Evolutionary conservation across 2,329 filamentous ascomycete species (phyloP).

Genomic region (Colletotrichum magnum): DNA sequence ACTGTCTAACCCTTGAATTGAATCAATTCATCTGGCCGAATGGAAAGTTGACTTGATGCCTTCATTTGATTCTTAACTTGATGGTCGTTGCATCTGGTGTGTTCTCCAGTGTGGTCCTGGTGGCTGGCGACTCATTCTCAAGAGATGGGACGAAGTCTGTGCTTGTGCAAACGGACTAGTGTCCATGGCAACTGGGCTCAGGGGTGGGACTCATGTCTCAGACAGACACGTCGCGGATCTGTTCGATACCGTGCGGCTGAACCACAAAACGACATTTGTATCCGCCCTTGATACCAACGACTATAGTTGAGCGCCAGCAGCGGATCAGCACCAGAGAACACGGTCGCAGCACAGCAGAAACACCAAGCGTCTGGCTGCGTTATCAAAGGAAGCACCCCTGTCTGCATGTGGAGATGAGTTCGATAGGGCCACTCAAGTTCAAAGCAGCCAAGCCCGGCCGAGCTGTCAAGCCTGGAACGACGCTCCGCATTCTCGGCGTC

Average conservation of each 20-base stretch:
- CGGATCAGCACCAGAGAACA: too few relatives aligned
- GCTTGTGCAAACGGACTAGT: background rate
- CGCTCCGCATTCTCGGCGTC: conserved; percentile 54
- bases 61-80: too few relatives aligned
- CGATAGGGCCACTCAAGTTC: conserved; percentile 14
- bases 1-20: too few relatives aligned
- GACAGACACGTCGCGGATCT: conserved; percentile 13
- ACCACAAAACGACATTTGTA: background rate
- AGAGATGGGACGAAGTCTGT: background rate
- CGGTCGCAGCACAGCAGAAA: too few relatives aligned
- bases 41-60: too few relatives aligned
- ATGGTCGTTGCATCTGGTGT: too few relatives aligned
- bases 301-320: too few relatives aligned
- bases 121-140: background rate
- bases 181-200: background rate
- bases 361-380: too few relatives aligned
- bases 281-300: too few relatives aligned
- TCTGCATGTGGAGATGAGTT: background rate
- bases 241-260: background rate
- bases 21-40: too few relatives aligned
- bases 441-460: conserved; percentile 18
- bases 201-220: conserved; percentile 14
- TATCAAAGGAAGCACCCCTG: background rate
- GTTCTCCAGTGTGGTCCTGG: too few relatives aligned
- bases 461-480: conserved; percentile 44